phyloP scores from a whole-genome alignment of 441 rosid genomes.

The Macaranga tanarius region DNA sequence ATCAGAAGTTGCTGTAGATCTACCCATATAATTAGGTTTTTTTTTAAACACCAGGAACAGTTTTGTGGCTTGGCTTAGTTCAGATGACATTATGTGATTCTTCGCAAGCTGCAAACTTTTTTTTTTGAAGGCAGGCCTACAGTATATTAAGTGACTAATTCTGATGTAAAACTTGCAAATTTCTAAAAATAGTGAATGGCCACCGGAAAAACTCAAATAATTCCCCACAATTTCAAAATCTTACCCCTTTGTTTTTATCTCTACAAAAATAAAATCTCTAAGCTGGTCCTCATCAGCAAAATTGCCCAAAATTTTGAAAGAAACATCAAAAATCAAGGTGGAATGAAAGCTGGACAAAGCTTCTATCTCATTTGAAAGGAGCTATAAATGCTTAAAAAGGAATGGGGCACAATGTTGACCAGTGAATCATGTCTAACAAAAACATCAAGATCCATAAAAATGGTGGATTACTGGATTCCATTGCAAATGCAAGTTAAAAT shows the following conservation, averaged over 20 bases:
- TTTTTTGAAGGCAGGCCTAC: no score
- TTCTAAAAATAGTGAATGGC: neutral
- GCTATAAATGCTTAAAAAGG: neutral
- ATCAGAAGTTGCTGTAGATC: neutral
- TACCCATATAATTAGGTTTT: neutral
- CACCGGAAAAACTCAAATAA: neutral
- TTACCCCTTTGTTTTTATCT: neutral
- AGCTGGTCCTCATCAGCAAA: neutral
- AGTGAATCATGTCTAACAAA: constrained; percentile 4
- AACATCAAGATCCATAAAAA: neutral
- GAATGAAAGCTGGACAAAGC: neutral
- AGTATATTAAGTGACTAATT: no score
- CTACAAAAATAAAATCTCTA: neutral
- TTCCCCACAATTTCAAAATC: neutral
- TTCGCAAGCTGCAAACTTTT: no score
- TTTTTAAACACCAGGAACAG: neutral
- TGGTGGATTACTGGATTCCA: neutral
- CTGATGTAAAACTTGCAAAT: neutral
- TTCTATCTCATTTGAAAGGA: neutral
- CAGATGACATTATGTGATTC: neutral
- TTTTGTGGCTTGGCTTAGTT: neutral
- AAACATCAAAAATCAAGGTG: neutral
- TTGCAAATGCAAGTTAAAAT: neutral
- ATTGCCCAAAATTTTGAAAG: neutral
- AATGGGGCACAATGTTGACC: neutral